Evolutionary conservation across 768 basidiomycete species (phyloP).

Genomic region (Imleria badia): DNA sequence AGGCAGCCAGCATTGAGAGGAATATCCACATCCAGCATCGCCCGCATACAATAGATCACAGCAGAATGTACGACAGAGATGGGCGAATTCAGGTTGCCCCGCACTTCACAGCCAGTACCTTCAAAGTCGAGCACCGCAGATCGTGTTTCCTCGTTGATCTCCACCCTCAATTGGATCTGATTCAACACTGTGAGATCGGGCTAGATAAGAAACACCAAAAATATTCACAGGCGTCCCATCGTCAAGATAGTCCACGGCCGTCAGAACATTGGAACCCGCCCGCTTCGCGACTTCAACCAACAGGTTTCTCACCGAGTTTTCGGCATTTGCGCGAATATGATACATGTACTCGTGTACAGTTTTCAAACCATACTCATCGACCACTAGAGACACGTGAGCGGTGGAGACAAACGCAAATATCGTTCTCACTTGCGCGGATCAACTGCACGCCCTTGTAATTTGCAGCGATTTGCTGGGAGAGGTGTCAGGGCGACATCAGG

Average conservation of each 20-base stretch:
- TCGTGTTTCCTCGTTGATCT: slow-evolving; percentile 71
- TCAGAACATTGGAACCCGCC: slow-evolving; percentile 61
- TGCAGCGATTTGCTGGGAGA: slow-evolving; percentile 81
- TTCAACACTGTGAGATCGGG: slow-evolving; percentile 1
- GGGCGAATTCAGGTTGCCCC: slow-evolving; percentile 83
- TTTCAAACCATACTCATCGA: slow-evolving; percentile 80
- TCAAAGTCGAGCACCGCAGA: slow-evolving; percentile 84
- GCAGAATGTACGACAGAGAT: slow-evolving; percentile 86
- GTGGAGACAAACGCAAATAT: neutral
- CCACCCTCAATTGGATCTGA: slow-evolving; percentile 73
- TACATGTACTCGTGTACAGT: slow-evolving; percentile 95
- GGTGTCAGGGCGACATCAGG: neutral
- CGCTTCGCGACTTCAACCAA: slow-evolving; percentile 72
- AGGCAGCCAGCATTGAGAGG: slow-evolving; percentile 94
- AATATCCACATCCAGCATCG: slow-evolving; percentile 84
- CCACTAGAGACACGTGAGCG: slow-evolving; percentile 47
- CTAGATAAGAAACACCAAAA: neutral
- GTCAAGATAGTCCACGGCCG: slow-evolving; percentile 81
- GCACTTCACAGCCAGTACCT: slow-evolving; percentile 81
- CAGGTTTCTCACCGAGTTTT: slow-evolving; percentile 79
- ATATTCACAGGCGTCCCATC: slow-evolving; percentile 76
- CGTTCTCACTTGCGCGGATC: slow-evolving; percentile 68
- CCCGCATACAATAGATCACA: slow-evolving; percentile 85
- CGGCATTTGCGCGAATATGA: slow-evolving; percentile 87
- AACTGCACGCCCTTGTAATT: slow-evolving; percentile 91